Conservation (phyloP, 495 filamentous ascomycete species). For the Bathelium albidoporum region DNA sequence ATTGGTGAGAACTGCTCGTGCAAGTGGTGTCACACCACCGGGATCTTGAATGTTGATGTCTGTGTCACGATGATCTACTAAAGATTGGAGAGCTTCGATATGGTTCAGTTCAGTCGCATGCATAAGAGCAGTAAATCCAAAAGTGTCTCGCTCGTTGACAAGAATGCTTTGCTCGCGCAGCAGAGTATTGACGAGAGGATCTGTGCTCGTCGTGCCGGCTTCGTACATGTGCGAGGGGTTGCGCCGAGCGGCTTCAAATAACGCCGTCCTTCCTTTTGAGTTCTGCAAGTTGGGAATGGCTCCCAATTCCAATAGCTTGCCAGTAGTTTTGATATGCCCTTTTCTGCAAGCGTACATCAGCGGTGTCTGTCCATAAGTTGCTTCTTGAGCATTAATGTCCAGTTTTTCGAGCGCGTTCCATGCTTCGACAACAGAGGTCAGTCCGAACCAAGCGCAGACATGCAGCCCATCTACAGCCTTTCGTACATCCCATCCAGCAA, state of each 20-base stretch:
- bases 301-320: not conserved
- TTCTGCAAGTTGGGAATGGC: not conserved
- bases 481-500: not conserved
- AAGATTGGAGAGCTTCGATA: not conserved
- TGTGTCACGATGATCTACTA: not conserved
- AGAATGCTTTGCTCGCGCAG: not conserved
- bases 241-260: not conserved
- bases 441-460: not conserved
- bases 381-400: not conserved
- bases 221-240: not conserved
- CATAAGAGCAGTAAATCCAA: not conserved
- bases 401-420: not conserved
- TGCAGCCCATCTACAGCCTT: not conserved
- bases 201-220: not conserved
- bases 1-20: not conserved
- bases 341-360: not conserved
- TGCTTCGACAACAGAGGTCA: not conserved
- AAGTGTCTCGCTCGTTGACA: not conserved
- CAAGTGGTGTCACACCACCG: not conserved
- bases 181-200: not conserved
- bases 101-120: not conserved
- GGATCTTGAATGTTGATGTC: not conserved
- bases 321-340: not conserved
- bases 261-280: not conserved
- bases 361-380: not conserved